Percentiles rank a stretch among this genome's conserved stretches.
phyloP scores from a whole-genome alignment of 1,284 basidiomycete genomes.

The Sutorius eximius region DNA sequence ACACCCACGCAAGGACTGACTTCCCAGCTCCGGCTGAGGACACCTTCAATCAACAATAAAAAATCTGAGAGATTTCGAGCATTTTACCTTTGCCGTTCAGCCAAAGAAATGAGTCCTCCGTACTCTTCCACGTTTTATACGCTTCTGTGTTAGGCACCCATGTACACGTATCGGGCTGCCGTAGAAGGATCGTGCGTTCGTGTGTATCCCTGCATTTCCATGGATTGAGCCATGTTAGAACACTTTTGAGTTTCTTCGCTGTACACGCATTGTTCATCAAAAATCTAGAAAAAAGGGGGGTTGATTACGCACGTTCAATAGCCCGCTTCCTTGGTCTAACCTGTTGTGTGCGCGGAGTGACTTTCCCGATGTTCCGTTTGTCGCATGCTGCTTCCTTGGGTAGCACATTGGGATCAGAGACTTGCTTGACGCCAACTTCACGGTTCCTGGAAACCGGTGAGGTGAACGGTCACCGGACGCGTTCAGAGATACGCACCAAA shows the following conservation, averaged over 20 bases:
- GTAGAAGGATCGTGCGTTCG: not conserved
- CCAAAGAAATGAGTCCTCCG: conserved; percentile 15
- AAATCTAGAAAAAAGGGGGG: too few relatives aligned
- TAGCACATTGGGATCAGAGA: too few relatives aligned
- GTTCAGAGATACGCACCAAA: not conserved
- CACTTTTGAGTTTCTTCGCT: not conserved
- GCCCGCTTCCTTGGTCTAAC: too few relatives aligned
- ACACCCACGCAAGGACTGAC: conserved; percentile 14
- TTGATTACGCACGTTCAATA: too few relatives aligned
- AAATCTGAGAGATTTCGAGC: accelerated
- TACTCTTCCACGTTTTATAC: conserved; percentile 12
- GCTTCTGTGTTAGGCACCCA: conserved; percentile 7
- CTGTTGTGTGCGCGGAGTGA: too few relatives aligned
- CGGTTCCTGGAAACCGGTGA: not conserved
- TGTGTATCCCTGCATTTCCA: conserved; percentile 6
- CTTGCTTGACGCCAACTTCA: not conserved
- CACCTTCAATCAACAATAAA: not conserved
- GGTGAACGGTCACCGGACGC: too few relatives aligned
- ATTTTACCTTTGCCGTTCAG: conserved; percentile 13
- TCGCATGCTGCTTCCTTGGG: too few relatives aligned
- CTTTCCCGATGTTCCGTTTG: too few relatives aligned
- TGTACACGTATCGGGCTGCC: conserved; percentile 14
- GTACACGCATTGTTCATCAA: too few relatives aligned
- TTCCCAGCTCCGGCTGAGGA: not conserved
- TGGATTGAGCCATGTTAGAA: conserved; percentile 1